Base-by-base conservation (phyloP, 176 grass and related monocot genomes). In the Elaeis guineensis region DNA sequence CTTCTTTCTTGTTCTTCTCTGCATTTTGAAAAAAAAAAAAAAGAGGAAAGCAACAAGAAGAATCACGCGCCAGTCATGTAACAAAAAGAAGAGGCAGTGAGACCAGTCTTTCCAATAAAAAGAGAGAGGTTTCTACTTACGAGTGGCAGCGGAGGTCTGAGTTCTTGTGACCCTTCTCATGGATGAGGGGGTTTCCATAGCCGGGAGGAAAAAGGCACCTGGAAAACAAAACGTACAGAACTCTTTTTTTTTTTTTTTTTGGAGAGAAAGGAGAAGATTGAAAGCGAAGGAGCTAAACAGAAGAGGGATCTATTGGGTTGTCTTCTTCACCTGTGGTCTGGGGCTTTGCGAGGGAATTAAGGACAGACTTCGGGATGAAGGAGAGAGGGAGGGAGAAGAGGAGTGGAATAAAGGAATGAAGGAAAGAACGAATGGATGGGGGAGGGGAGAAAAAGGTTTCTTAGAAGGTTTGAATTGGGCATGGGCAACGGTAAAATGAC, bases 121-220 rank as follows among this genome's bases (percentile, higher is more conserved):
- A 14, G 35, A 44, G 35, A 6, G 35, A 44, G 35, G 35, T 44
- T 44, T 44, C 11, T 4, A 54, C 77, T 76, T 18, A 85, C 82
- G 72, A 16, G 78, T 51, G 30, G 23, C 23, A 17, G 63, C 56
- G 2, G 77, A 67, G 35, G 74, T 64, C 35, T 77, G 69, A 4
- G 83, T 77, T 15, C 80, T 77, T 59, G 80, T 83, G 61, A 77
- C 64, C 69, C 72, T 62, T 73, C 80, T 61, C 72, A 25, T 57
- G 55, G 85, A 89, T 3, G 75, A 70, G 22, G 80, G 85, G 59
- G 85, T 89, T 69, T 89, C 85, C 85, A 89, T 87, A 54, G 49
- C 49, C 22, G 57, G 14, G 16, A 16, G 51, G 5, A 21, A 4
- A 14, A 21, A n/a, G 35, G 2, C 35, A 44, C 35, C 35, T 44